Base-by-base conservation (phyloP, 192 early-diverging fungal species). In the Powellomyces hirtus region DNA sequence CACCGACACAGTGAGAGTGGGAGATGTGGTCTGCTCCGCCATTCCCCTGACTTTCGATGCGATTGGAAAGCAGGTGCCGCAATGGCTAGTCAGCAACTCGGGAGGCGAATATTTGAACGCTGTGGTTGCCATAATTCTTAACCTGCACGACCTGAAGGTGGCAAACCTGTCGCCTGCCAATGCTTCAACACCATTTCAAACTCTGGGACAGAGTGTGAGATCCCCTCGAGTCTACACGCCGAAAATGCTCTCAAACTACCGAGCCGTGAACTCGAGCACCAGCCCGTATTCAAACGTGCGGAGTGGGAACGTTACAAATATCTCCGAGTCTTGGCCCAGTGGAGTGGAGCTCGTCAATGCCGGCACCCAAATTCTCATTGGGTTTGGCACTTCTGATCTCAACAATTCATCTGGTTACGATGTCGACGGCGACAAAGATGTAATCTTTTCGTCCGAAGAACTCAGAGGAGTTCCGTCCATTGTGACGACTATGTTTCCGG, bases 291-390 rank as follows among this genome's bases (percentile, higher is more conserved):
- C 20, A 14, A 18, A 7, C 33, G 38, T 22, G 0, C 18, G 18
- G 24, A 64, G 22, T 3, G 62, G 62, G 11, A 58, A 34, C 3
- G n/a, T 30, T 26, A 67, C 65, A 14, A 35, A 52, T 31, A n/a
- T n/a, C n/a, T 31, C 64, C 22, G 55, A 38, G 13, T 26, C 38
- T n/a, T 69, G 67, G 67, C 67, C 67, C 4, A 35, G 7, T 24
- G 67, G 67, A 6, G 30, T 10, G 4, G 35, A 35, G 4, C 55
- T 69, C n/a, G 55, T 69, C 34, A 34, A 11, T n/a, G 22, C 13
- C 22, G 38, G 57, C 24, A 59, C 37, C 8, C 68, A 70, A n/a
- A 53, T 70, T 14, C 31, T 70, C n/a, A 29, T 62, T 38, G 68
- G 27, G n/a, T 70, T 70, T 38, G 68, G 68, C 13, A 11, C 34